phyloP scores from a whole-genome alignment of 306 rosid species.

The Albizia julibrissin region DNA sequence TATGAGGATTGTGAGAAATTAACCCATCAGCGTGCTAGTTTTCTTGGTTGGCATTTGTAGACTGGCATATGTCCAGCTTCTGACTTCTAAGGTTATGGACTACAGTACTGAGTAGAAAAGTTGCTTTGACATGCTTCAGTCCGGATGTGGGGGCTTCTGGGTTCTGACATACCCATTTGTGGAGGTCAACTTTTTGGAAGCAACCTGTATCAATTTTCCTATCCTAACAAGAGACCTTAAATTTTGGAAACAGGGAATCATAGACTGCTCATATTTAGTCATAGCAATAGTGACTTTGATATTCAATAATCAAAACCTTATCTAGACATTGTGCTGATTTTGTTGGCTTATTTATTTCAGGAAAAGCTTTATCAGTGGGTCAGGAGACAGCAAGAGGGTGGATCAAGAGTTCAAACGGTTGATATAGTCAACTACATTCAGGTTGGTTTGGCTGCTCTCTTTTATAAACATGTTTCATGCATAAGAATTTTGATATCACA shows the following conservation, averaged over 20 bases:
- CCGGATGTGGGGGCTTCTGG: not conserved
- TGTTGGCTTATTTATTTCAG: conserved; percentile 43
- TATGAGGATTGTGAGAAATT: not conserved
- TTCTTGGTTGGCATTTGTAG: not conserved
- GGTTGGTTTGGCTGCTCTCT: conserved; percentile 40
- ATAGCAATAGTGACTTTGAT: not conserved
- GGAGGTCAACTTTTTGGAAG: not conserved
- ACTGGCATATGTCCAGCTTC: not conserved
- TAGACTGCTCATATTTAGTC: not conserved
- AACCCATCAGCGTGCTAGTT: not conserved
- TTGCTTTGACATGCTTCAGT: not conserved
- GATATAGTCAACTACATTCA: conserved; percentile 75
- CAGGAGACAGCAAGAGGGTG: conserved; percentile 78
- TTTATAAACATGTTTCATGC: not conserved
- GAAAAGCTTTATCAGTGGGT: conserved; percentile 88
- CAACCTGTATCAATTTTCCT: not conserved
- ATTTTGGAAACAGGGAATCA: not conserved
- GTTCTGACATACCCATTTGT: not conserved
- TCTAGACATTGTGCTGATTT: conserved; percentile 15
- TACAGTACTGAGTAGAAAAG: not conserved
- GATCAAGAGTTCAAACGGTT: conserved; percentile 65
- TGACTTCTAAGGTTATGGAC: not conserved
- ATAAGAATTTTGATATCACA: not conserved
- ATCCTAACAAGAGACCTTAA: too few relatives aligned
- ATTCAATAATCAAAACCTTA: not conserved